Percentiles rank a stretch among this genome's conserved stretches.
Conservation (phyloP, 139 green algal genomes). For the Chlorella sp. region DNA sequence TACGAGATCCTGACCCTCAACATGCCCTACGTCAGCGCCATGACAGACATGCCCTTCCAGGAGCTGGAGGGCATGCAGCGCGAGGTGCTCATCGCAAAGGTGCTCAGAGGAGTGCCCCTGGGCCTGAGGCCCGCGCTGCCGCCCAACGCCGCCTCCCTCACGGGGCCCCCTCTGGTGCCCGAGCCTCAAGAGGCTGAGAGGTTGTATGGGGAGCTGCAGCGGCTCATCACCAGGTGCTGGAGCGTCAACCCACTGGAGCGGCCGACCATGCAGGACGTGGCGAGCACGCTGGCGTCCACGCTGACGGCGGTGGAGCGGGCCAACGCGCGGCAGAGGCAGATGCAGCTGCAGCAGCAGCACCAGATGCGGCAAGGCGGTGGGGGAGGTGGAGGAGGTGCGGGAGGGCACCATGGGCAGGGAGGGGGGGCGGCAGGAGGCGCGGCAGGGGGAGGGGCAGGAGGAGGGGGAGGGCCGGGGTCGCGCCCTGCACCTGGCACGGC, state of each 20-base stretch:
- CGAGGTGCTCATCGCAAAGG: background rate
- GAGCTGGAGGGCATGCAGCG: background rate
- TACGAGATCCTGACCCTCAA: conserved; percentile 44
- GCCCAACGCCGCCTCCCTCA: background rate
- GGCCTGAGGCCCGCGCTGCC: background rate
- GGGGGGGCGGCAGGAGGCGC: no score
- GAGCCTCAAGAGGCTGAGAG: background rate
- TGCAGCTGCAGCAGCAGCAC: no score
- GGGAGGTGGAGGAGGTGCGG: no score
- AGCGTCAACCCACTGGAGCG: background rate
- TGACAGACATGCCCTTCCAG: background rate
- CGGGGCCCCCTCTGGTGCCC: background rate
- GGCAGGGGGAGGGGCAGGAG: no score
- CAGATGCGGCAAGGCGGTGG: no score
- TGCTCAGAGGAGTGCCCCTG: background rate
- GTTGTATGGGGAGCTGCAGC: background rate
- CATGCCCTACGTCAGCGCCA: conserved; percentile 12
- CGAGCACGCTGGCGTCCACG: background rate
- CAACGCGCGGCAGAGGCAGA: no score
- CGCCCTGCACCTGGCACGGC: no score
- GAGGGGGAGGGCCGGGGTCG: no score
- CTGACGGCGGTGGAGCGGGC: no score
- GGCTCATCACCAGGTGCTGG: background rate
- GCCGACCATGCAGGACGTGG: background rate
- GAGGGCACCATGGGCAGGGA: no score